phyloP scores from a whole-genome alignment of 495 filamentous ascomycete genomes.

The Tuber brumale region DNA sequence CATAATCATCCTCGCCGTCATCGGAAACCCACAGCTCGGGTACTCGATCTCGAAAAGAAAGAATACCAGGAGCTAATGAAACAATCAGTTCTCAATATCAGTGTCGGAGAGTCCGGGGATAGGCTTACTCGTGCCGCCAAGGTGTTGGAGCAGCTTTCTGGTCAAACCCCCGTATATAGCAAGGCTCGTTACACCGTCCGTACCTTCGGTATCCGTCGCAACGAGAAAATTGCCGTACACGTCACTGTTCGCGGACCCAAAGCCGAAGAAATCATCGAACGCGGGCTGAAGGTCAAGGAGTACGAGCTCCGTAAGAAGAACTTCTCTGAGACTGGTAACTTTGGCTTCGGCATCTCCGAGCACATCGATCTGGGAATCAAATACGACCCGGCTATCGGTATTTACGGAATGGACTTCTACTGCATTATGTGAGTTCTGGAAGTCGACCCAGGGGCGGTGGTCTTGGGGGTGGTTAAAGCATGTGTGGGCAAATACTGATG shows the following conservation, averaged over 20 bases:
- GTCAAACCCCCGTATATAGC: conserved; percentile 97
- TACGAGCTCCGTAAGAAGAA: conserved; percentile 98
- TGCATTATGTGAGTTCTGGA: conserved; percentile 79
- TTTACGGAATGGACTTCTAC: conserved; percentile 99
- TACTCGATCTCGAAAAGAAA: background rate
- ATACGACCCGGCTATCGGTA: conserved; percentile 98
- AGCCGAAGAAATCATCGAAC: conserved; percentile 99
- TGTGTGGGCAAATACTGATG: conserved; percentile 33
- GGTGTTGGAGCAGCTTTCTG: conserved; percentile 97
- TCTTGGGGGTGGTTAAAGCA: background rate
- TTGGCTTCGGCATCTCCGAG: conserved; percentile 99
- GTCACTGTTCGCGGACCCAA: conserved; percentile 99
- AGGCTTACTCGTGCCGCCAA: conserved; percentile 99
- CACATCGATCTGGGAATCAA: conserved; percentile 99
- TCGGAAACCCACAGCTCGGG: background rate
- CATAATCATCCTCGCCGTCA: background rate
- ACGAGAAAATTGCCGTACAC: conserved; percentile 99
- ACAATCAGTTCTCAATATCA: conserved; percentile 90
- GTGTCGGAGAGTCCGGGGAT: conserved; percentile 99
- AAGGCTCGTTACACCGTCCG: conserved; percentile 99
- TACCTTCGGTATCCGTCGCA: conserved; percentile 99
- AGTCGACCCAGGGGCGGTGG: background rate
- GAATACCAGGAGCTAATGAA: background rate
- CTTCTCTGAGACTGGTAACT: conserved; percentile 99
- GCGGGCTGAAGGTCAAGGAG: conserved; percentile 99